These are phyloP conservation scores for Hymenoscyphus scutula DNA, from an alignment of 2,329 filamentous ascomycete species.

Conservation along the genomic window DNA sequence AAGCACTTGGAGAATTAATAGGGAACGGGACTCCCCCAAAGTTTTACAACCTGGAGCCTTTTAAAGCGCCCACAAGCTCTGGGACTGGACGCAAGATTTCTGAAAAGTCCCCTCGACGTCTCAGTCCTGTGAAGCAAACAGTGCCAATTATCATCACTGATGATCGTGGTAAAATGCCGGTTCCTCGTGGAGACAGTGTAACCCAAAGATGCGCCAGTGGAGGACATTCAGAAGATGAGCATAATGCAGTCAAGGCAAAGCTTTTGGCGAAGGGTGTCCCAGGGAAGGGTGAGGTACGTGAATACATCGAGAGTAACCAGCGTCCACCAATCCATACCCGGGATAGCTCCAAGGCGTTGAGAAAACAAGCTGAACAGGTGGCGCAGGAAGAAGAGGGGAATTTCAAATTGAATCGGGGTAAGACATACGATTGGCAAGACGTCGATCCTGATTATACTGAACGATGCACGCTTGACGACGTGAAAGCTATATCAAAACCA, in stretches of 20 bases:
- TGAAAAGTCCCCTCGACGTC: slow-evolving; percentile 20
- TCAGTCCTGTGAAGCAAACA: slow-evolving; percentile 16
- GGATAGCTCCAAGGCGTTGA: slow-evolving; percentile 26
- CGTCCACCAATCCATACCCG: slow-evolving; percentile 26
- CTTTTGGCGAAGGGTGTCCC: slow-evolving; percentile 23
- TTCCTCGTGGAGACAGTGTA: slow-evolving; percentile 19
- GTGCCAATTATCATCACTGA: slow-evolving; percentile 5
- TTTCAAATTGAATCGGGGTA: slow-evolving; percentile 15
- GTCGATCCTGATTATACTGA: slow-evolving; percentile 20
- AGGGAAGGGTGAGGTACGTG: slow-evolving; percentile 29
- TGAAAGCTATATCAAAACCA: background rate
- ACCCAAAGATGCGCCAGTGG: slow-evolving; percentile 15
- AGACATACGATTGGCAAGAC: slow-evolving; percentile 29
- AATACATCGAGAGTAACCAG: slow-evolving; percentile 21
- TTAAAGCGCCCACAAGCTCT: background rate
- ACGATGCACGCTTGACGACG: slow-evolving; percentile 5
- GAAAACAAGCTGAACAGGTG: slow-evolving; percentile 20
- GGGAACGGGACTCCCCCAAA: slow-evolving; percentile 7
- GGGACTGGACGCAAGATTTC: slow-evolving; percentile 15
- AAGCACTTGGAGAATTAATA: slow-evolving; percentile 10
- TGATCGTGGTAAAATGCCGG: slow-evolving; percentile 10
- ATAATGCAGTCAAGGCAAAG: slow-evolving; percentile 21
- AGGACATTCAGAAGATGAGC: slow-evolving; percentile 23
- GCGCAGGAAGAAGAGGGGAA: slow-evolving; percentile 15
- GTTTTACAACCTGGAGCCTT: slow-evolving; percentile 14